A percentile compares a stretch with the other conserved stretches of the same genome.
Conservation (phyloP, 2,329 filamentous ascomycete species). For the Cephalotrichum gorgonifer region DNA sequence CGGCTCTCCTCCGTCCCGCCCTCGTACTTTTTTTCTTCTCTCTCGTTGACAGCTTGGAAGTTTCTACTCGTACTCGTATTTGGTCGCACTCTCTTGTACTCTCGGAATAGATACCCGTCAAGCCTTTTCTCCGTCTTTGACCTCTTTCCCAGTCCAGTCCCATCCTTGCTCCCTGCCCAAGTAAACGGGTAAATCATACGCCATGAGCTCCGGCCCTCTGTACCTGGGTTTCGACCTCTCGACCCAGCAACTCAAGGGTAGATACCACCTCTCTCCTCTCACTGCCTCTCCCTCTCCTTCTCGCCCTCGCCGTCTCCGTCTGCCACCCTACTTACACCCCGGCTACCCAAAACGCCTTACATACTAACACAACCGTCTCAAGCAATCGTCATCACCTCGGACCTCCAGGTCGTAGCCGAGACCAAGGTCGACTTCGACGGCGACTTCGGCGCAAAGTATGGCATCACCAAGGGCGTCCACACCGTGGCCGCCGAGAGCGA, state of each 20-base stretch:
- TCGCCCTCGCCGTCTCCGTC: neutral
- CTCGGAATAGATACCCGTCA: neutral
- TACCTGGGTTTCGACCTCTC: conserved; percentile 94
- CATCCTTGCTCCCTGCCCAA: neutral
- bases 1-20: too few species aligned
- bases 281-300: neutral
- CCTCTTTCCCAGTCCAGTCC: neutral
- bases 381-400: conserved; percentile 77
- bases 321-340: neutral
- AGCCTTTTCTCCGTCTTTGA: neutral
- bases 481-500: conserved; percentile 74
- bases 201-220: conserved; percentile 30
- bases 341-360: neutral
- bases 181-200: neutral
- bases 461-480: conserved; percentile 78
- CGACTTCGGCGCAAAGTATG: conserved; percentile 64
- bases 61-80: too few species aligned
- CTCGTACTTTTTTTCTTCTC: neutral
- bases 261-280: neutral
- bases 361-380: conserved; percentile 2
- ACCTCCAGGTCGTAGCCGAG: conserved; percentile 70
- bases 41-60: too few species aligned
- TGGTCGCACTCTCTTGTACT: neutral
- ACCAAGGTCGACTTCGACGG: conserved; percentile 93
- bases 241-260: conserved; percentile 92